Evolutionary conservation across 129 eudicot species (phyloP).

Genomic region (Flaveria robusta): DNA sequence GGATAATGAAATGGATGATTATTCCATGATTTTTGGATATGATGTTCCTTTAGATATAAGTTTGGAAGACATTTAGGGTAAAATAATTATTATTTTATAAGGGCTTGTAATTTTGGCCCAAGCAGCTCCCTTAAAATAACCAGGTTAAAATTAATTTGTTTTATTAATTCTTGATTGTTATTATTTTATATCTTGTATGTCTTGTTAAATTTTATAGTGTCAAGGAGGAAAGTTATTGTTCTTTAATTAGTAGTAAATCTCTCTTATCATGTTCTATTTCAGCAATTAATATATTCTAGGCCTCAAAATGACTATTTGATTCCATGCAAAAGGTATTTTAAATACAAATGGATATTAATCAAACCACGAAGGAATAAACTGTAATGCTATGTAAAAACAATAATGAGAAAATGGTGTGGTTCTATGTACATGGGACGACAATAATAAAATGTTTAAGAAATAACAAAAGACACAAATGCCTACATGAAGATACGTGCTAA

Average conservation of each 20-base stretch:
- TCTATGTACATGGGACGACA: too few relatives aligned
- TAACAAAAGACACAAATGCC: too few relatives aligned
- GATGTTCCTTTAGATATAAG: conserved; percentile 64
- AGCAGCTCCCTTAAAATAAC: conserved; percentile 18
- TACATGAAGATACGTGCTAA: too few relatives aligned
- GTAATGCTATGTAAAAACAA: too few relatives aligned
- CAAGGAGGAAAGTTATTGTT: not conserved
- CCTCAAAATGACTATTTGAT: not conserved
- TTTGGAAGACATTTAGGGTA: conserved; percentile 55
- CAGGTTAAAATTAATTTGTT: conserved; percentile 19
- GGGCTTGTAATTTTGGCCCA: conserved; percentile 14
- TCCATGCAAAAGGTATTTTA: too few relatives aligned
- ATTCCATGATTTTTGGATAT: conserved; percentile 85
- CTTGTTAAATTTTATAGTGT: not conserved
- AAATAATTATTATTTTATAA: conserved; percentile 20
- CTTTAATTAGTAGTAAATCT: not conserved
- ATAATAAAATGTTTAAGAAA: too few relatives aligned
- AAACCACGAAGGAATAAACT: too few relatives aligned
- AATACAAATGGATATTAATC: too few relatives aligned
- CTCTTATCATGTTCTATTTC: not conserved
- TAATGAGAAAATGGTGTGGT: too few relatives aligned
- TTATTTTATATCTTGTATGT: not conserved
- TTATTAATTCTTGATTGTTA: conserved; percentile 4
- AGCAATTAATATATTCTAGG: not conserved
- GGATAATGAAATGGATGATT: conserved; percentile 66